These are phyloP conservation scores for Cladosporium oxysporum DNA, from an alignment of 2,329 filamentous ascomycete species.

Conservation along the genomic window DNA sequence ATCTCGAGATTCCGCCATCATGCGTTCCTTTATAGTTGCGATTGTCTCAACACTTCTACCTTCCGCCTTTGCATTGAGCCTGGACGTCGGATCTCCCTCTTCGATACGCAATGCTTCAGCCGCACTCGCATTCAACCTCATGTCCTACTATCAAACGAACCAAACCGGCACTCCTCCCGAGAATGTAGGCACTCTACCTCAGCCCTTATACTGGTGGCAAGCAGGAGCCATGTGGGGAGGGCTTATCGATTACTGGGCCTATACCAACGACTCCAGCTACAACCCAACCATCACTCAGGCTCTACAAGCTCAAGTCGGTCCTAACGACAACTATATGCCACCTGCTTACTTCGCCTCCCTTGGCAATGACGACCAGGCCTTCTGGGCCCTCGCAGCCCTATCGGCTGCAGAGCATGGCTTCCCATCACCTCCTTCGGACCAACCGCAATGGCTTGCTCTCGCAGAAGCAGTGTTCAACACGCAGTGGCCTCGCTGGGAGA, in stretches of 20 bases:
- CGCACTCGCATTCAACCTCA: conserved; percentile 36
- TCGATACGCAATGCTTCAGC: conserved; percentile 39
- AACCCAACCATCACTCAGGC: conserved; percentile 44
- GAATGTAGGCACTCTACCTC: conserved; percentile 43
- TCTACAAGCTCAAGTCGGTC: conserved; percentile 46
- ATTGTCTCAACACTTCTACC: conserved; percentile 3
- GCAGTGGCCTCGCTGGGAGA: conserved; percentile 71
- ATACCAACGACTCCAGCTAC: conserved; percentile 48
- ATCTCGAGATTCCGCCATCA: not conserved
- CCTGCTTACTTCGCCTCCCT: conserved; percentile 37
- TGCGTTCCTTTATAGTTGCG: not conserved
- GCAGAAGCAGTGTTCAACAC: conserved; percentile 80
- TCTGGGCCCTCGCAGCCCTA: conserved; percentile 84
- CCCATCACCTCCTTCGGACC: conserved; percentile 59
- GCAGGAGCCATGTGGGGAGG: conserved; percentile 43
- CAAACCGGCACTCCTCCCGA: conserved; percentile 31
- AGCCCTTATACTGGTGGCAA: conserved; percentile 52
- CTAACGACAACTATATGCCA: conserved; percentile 47
- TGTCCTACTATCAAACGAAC: conserved; percentile 40
- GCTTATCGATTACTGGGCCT: conserved; percentile 48
- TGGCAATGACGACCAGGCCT: conserved; percentile 64
- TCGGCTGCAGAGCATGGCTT: conserved; percentile 75
- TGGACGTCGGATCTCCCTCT: conserved; percentile 28
- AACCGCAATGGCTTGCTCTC: conserved; percentile 71
- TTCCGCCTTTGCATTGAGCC: conserved; percentile 23